Conservation (phyloP, 208 protist species). For the Leishmania turanica region DNA sequence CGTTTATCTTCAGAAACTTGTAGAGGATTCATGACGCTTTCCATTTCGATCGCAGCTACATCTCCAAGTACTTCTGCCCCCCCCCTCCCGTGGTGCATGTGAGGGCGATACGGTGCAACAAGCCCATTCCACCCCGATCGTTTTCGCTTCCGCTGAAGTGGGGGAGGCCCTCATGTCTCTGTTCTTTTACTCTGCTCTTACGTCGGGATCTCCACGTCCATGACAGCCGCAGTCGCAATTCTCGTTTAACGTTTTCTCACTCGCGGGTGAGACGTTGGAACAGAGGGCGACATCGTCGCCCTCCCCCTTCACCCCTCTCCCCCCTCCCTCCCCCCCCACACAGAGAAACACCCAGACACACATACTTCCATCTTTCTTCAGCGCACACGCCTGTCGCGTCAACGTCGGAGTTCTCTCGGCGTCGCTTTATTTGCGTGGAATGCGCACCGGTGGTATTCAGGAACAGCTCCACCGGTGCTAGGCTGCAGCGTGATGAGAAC, state of each 20-base stretch:
- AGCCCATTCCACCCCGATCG: not conserved
- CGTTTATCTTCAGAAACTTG: not conserved
- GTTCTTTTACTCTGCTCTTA: not conserved
- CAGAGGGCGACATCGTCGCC: not conserved
- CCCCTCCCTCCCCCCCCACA: not conserved
- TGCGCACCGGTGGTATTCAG: not conserved
- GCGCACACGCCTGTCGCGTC: not conserved
- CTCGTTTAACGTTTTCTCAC: not conserved
- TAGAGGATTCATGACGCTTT: not conserved
- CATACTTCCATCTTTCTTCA: not conserved
- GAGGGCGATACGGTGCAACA: not conserved
- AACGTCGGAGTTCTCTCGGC: not conserved
- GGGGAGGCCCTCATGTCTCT: not conserved
- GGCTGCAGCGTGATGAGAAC: not conserved
- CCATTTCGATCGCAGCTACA: not conserved
- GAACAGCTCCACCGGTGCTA: not conserved
- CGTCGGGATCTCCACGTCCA: too few relatives aligned
- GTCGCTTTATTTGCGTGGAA: not conserved
- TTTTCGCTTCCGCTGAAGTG: not conserved
- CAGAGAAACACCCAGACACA: not conserved
- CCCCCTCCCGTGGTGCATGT: not conserved
- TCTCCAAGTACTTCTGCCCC: not conserved
- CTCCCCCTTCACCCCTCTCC: not conserved
- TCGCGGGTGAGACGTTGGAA: not conserved
- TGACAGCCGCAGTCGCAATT: not conserved